These are phyloP conservation scores for Epichloe bromicola DNA, from an alignment of 2,329 filamentous ascomycete species.

Conservation along the genomic window DNA sequence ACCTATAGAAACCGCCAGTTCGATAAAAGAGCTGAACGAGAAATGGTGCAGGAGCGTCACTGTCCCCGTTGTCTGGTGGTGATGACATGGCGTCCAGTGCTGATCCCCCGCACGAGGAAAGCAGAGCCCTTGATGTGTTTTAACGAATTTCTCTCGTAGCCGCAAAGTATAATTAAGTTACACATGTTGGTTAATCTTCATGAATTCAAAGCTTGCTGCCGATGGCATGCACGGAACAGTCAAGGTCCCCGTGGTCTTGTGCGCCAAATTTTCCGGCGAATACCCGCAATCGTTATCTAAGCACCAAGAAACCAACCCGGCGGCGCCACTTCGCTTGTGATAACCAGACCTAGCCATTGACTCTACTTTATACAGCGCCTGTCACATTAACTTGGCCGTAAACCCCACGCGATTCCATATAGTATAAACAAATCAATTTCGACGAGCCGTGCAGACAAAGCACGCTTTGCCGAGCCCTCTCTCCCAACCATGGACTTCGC, in stretches of 20 bases:
- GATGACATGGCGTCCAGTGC: constrained; percentile 11
- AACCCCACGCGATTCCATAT: neutral
- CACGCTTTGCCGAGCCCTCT: neutral
- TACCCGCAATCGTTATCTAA: constrained; percentile 17
- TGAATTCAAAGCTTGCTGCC: neutral
- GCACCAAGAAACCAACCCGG: neutral
- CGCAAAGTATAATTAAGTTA: neutral
- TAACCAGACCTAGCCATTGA: too few species aligned
- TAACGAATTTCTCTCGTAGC: neutral
- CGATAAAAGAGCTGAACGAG: constrained; percentile 78
- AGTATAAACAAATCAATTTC: too few species aligned
- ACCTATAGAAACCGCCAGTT: constrained; percentile 58
- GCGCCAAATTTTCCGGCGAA: constrained; percentile 12
- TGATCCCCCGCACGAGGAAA: neutral
- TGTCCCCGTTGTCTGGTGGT: constrained; percentile 35
- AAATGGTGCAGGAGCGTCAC: constrained; percentile 65
- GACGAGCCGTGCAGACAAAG: neutral
- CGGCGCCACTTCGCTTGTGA: too few species aligned
- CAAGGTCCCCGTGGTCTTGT: too few species aligned
- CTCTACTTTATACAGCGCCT: too few species aligned
- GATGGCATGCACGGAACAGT: neutral
- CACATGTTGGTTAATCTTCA: neutral
- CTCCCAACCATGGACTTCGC: constrained; percentile 74
- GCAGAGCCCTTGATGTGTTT: neutral
- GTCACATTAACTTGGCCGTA: too few species aligned